Evolutionary conservation across 805 yeast species (phyloP).

Genomic region (Nematodospora valgi): DNA sequence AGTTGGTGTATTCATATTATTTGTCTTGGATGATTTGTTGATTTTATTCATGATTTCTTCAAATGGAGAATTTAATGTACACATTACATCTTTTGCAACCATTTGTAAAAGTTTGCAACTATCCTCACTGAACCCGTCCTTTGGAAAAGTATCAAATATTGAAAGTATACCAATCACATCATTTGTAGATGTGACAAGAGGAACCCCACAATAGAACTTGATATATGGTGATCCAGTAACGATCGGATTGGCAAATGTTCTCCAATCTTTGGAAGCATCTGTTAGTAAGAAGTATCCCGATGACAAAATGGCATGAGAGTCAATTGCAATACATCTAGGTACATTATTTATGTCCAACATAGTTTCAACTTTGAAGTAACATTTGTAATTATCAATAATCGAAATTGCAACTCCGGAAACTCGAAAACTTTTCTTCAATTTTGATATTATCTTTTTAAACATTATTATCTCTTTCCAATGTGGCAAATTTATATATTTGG

Average conservation of each 20-base stretch:
- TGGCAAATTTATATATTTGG: constrained; percentile 30
- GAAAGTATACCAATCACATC: constrained; percentile 56
- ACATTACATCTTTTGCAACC: constrained; percentile 41
- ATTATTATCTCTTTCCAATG: constrained; percentile 46
- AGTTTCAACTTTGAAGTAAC: constrained; percentile 47
- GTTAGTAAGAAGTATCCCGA: constrained; percentile 49
- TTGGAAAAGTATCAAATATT: constrained; percentile 49
- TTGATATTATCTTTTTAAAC: constrained; percentile 36
- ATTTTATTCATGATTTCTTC: constrained; percentile 18
- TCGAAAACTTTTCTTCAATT: constrained; percentile 39
- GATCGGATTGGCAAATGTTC: constrained; percentile 59
- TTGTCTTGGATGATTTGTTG: not conserved
- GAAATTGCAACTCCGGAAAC: constrained; percentile 58
- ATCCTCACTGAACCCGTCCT: constrained; percentile 28
- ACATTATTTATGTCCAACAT: constrained; percentile 48
- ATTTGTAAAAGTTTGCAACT: constrained; percentile 33
- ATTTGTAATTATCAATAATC: constrained; percentile 47
- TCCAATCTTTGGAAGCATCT: constrained; percentile 70
- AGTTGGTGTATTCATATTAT: not conserved
- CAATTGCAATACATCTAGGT: constrained; percentile 57
- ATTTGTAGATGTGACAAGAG: constrained; percentile 40
- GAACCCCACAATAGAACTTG: constrained; percentile 64
- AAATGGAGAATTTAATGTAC: constrained; percentile 34
- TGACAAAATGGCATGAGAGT: constrained; percentile 66
- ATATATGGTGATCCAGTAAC: constrained; percentile 60